Percentiles rank a stretch among this genome's conserved stretches.
Conservation (phyloP, 2,329 filamentous ascomycete species). For the Pyricularia pennisetigena region DNA sequence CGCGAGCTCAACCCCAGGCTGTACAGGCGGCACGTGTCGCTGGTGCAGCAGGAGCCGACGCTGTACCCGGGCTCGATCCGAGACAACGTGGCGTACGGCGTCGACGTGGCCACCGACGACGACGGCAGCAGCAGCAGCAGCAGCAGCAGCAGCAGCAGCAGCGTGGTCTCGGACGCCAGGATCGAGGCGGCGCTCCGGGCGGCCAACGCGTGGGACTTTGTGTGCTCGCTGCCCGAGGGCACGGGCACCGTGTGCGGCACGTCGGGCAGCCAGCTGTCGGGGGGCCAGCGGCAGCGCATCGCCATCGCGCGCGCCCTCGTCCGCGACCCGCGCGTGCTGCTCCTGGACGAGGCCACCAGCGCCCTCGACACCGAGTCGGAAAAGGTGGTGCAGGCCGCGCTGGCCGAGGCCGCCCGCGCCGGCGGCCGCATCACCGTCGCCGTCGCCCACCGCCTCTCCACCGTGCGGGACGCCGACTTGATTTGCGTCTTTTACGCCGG, state of each 20-base stretch:
- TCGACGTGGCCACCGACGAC: conserved; percentile 13
- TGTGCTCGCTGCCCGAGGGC: conserved; percentile 33
- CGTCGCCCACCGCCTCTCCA: conserved; percentile 25
- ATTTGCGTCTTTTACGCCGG: conserved; percentile 48
- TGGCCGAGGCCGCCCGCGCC: conserved; percentile 25
- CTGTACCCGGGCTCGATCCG: conserved; percentile 36
- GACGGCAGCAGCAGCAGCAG: neutral
- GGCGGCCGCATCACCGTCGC: conserved; percentile 35
- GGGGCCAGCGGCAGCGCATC: conserved; percentile 49
- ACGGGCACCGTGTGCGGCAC: conserved; percentile 47
- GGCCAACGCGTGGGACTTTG: conserved; percentile 40
- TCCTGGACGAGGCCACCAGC: conserved; percentile 50
- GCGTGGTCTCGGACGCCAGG: conserved; percentile 19
- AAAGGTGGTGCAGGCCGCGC: conserved; percentile 36
- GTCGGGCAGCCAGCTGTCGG: conserved; percentile 45
- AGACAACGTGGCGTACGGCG: conserved; percentile 34
- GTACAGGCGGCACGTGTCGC: conserved; percentile 40
- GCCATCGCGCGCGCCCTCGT: conserved; percentile 52
- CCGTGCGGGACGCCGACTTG: conserved; percentile 46
- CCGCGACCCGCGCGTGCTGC: conserved; percentile 42
- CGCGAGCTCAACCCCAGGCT: conserved; percentile 32
- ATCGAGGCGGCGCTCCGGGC: conserved; percentile 34
- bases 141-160: too few species aligned
- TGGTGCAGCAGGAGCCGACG: conserved; percentile 49
- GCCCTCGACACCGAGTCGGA: conserved; percentile 42